Conservation (phyloP, 2,329 filamentous ascomycete genomes). For the Monilinia aucupariae region DNA sequence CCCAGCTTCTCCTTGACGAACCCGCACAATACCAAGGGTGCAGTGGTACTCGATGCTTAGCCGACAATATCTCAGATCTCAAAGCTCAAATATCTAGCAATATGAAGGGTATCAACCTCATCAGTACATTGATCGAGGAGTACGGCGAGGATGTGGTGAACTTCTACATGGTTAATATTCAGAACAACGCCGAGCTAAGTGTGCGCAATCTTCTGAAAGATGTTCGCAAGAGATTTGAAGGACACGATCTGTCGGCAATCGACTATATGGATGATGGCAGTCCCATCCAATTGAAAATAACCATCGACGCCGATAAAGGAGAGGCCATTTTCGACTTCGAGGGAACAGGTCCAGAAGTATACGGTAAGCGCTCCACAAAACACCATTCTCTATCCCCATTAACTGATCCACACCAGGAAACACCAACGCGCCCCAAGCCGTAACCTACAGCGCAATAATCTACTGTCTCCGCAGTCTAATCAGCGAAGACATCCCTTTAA, state of each 20-base stretch:
- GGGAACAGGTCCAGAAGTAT: slow-evolving; percentile 74
- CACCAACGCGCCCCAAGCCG: slow-evolving; percentile 74
- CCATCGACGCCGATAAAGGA: slow-evolving; percentile 67
- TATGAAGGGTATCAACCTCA: slow-evolving; percentile 76
- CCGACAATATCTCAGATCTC: slow-evolving; percentile 79
- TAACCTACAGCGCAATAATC: slow-evolving; percentile 79
- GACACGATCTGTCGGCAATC: slow-evolving; percentile 63
- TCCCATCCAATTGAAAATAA: slow-evolving; percentile 68
- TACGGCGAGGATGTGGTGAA: slow-evolving; percentile 73
- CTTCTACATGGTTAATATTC: slow-evolving; percentile 79
- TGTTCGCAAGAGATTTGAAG: slow-evolving; percentile 63
- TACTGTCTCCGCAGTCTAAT: slow-evolving; percentile 80
- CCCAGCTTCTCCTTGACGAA: slow-evolving; percentile 64
- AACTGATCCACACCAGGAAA: slow-evolving; percentile 44
- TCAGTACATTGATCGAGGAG: slow-evolving; percentile 67
- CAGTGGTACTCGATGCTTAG: slow-evolving; percentile 70
- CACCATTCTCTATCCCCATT: background rate
- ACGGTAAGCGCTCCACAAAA: slow-evolving; percentile 44
- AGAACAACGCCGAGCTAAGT: slow-evolving; percentile 70
- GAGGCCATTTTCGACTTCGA: slow-evolving; percentile 74
- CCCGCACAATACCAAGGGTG: slow-evolving; percentile 72
- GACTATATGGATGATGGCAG: slow-evolving; percentile 88
- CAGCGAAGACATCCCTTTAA: slow-evolving; percentile 74
- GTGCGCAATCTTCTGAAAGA: slow-evolving; percentile 69
- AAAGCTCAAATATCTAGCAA: slow-evolving; percentile 86